phyloP scores from a whole-genome alignment of 208 protist genomes.

The Wallacemonas sp. region DNA sequence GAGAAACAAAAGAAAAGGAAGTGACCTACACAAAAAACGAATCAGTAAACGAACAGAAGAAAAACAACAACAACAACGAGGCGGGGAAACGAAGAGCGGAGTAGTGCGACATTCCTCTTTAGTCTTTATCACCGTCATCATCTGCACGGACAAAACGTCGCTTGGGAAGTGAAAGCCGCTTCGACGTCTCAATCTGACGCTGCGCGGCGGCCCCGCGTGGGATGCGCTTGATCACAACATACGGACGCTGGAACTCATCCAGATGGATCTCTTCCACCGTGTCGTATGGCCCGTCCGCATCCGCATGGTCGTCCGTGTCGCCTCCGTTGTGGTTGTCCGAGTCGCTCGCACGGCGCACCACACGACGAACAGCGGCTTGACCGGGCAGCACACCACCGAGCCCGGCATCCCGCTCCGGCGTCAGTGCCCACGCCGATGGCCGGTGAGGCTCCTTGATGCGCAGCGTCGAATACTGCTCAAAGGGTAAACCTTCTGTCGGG shows the following conservation, averaged over 20 bases:
- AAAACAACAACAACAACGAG: no score
- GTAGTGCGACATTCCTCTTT: no score
- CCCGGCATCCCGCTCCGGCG: constrained; percentile 29
- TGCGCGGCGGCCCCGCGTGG: constrained; percentile 42
- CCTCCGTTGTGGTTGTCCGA: constrained; percentile 3
- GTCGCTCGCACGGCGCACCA: background rate
- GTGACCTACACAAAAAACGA: no score
- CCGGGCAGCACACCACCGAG: constrained; percentile 31
- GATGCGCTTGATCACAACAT: constrained; percentile 65
- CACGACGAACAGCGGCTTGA: constrained; percentile 29
- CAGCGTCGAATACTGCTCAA: constrained; percentile 57
- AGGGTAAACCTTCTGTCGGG: constrained; percentile 32
- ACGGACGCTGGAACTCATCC: constrained; percentile 71
- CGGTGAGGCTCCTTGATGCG: constrained; percentile 49
- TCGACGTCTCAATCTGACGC: constrained; percentile 43
- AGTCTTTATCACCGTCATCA: constrained; percentile 12
- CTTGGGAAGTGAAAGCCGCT: constrained; percentile 59
- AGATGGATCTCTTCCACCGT: constrained; percentile 74
- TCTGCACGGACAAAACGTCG: constrained; percentile 39
- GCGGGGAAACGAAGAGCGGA: no score
- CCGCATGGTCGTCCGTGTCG: background rate
- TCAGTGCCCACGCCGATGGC: constrained; percentile 76
- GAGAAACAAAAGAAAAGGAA: no score
- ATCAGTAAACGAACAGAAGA: no score
- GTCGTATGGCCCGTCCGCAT: constrained; percentile 5